Conservation (phyloP, 2,329 filamentous ascomycete species). For the Cyphellophora attinorum region DNA sequence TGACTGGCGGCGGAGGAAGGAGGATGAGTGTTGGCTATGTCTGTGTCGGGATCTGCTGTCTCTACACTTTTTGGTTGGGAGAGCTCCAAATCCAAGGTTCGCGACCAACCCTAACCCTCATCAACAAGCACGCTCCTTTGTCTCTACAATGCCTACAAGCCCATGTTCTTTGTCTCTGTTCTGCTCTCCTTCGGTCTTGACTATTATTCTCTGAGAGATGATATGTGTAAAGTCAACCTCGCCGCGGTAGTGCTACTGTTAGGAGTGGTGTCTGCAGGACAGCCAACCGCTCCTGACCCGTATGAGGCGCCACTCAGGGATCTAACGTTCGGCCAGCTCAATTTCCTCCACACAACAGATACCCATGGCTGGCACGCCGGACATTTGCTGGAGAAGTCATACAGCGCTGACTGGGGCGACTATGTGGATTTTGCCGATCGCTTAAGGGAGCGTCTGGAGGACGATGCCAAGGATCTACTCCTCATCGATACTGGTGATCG, state of each 20-base stretch:
- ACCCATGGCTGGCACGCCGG: slow-evolving; percentile 94
- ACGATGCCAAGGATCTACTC: slow-evolving; percentile 71
- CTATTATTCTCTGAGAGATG: too few relatives aligned
- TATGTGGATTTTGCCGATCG: slow-evolving; percentile 88
- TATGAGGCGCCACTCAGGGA: slow-evolving; percentile 72
- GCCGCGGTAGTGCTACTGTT: neutral
- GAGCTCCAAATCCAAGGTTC: too few relatives aligned
- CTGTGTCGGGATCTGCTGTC: too few relatives aligned
- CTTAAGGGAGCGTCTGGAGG: slow-evolving; percentile 68
- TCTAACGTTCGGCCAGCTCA: slow-evolving; percentile 85
- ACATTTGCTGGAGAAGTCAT: slow-evolving; percentile 87
- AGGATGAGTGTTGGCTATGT: too few relatives aligned
- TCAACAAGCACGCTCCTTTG: too few relatives aligned
- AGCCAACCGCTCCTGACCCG: slow-evolving; percentile 72
- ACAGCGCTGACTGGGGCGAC: slow-evolving; percentile 95
- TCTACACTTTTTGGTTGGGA: too few relatives aligned
- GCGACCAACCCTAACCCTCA: too few relatives aligned
- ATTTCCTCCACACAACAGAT: slow-evolving; percentile 94
- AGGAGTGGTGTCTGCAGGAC: slow-evolving; percentile 43
- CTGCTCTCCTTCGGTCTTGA: slow-evolving; percentile 6
- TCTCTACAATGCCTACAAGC: too few relatives aligned
- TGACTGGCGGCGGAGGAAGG: too few relatives aligned
- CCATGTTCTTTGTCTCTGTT: too few relatives aligned
- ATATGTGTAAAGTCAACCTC: too few relatives aligned
- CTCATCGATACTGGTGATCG: slow-evolving; percentile 92